Conservation (phyloP, 2,329 filamentous ascomycete species). For the Curvularia verruculosa region DNA sequence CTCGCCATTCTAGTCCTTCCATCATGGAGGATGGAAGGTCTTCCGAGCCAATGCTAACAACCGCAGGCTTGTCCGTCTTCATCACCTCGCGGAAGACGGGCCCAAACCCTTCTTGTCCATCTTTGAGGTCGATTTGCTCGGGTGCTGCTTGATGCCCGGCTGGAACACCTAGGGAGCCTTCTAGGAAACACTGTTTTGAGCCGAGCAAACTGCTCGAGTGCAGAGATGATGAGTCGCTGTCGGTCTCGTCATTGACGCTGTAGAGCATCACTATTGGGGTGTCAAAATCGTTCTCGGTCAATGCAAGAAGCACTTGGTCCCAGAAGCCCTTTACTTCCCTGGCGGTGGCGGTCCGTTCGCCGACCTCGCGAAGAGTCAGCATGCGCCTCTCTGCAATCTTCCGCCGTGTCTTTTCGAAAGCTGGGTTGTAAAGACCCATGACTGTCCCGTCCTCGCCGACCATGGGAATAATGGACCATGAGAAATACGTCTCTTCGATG, state of each 20-base stretch:
- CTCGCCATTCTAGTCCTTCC: constrained; percentile 70
- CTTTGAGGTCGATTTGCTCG: constrained; percentile 69
- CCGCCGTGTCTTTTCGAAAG: constrained; percentile 79
- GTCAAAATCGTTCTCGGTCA: constrained; percentile 76
- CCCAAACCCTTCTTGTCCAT: constrained; percentile 74
- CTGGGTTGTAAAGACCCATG: constrained; percentile 77
- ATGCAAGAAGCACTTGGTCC: constrained; percentile 69
- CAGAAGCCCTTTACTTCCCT: constrained; percentile 76
- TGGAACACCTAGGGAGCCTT: constrained; percentile 74
- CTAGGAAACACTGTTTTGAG: constrained; percentile 69
- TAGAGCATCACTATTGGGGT: constrained; percentile 80
- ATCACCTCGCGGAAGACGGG: constrained; percentile 79
- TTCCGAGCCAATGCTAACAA: constrained; percentile 70
- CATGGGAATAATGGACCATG: constrained; percentile 80
- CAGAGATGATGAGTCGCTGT: constrained; percentile 74
- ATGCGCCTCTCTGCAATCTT: constrained; percentile 81
- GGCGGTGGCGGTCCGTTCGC: constrained; percentile 75
- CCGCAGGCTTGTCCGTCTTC: constrained; percentile 67
- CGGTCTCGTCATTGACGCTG: constrained; percentile 72
- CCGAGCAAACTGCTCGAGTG: constrained; percentile 69
- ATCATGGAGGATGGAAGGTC: constrained; percentile 70
- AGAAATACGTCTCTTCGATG: constrained; percentile 81
- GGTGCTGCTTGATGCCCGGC: constrained; percentile 66
- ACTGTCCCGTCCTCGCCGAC: constrained; percentile 76
- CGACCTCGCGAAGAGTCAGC: constrained; percentile 77